Base-by-base conservation (phyloP, 164 flowering plant species). In the Warburgia ugandensis region DNA sequence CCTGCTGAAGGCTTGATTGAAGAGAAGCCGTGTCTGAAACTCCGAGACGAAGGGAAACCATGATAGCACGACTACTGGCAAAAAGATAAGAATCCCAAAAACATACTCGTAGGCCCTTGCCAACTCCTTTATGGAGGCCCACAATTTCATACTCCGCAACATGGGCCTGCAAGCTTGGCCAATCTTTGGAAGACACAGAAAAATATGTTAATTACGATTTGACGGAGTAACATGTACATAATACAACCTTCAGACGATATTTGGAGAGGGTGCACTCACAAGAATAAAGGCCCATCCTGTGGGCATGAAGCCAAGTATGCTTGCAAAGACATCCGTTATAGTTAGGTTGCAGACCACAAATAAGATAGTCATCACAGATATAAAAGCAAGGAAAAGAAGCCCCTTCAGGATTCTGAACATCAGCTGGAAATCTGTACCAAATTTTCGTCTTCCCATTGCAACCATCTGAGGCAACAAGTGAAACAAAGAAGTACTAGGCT, bases 1-100 rank as follows among this genome's bases (percentile, higher is more conserved):
- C 73, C 97, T 75, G 48, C 99, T 86, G 63, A 94, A 94, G n/a
- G 99, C 96, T 66, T 89, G 97, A 58, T 94, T 94, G 72, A 94
- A 94, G 59, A 94, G 90, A 53, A 94, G 62, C 12, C 97, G 79
- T 0, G 94, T 81, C 59, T 94, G 99, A 70, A 94, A 86, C 65
- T 94, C 97, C 0, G 96, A 78, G 2, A 94, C 79, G 29, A 94
- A 94, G 1, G 96, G 94, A 67, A 94, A 94, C 97, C 97, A 94
- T 31, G 99, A 86, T 19, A 89, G 40, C 28, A 89, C 62, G 30
- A 81, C 99, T 20, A 81, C 70, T 11, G 99, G 99, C 77, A 62
- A 72, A 80, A 86, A 86, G 39, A 94, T 59, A 7, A 89, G 0
- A 27, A 89, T 36, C 31, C 94, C 97, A 96, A 94, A 89, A 32